Evolutionary conservation across 345 rosid genomes (phyloP), one percentile per base, ranked within the genome.

Genomic region (Rubroshorea leprosula): DNA sequence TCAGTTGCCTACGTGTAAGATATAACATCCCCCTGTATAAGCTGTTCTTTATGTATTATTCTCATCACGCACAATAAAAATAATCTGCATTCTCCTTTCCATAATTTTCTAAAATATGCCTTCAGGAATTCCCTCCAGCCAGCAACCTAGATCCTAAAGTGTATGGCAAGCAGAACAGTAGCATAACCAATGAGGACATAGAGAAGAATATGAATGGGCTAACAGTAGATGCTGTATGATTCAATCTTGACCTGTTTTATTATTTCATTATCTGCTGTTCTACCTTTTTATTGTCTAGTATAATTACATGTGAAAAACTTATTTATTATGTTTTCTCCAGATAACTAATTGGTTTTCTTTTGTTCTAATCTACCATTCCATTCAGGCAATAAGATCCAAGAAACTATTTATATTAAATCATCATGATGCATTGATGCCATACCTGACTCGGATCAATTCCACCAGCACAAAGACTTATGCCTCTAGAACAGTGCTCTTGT

Each of bases 401-500:
- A 86, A 44, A 73, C 49, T 88, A 63, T 91, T 70, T 68, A 84
- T 91, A 68, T 68, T 88, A 53, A 83, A 91, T 73, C 85, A 91
- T 62, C 96, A 91, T 11, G 98, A 91, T 21, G 78, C 80, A 22
- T 65, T 91, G 57, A 84, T 84, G 90, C 90, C 93, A 11, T 88
- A 83, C 81, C 61, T 91, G 56, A 56, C 60, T 31, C 46, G 64
- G 25, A 86, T 88, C 61, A 86, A 91, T 72, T 79, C 96, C 7
- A 91, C 98, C 3, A 31, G 54, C 60, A 79, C 98, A 51, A 86
- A 88, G 86, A 86, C 82, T 41, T 91, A 88, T 47, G 98, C 87
- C 38, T 73, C 87, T 6, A 78, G 96, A 70, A 91, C 98, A 11
- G 48, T 91, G 46, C 64, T 91, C 39, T 61, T 88, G 14, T 75